These are phyloP conservation scores for Eurotiales sp. DNA, from an alignment of 2,329 filamentous ascomycete genomes.

Conservation along the genomic window DNA sequence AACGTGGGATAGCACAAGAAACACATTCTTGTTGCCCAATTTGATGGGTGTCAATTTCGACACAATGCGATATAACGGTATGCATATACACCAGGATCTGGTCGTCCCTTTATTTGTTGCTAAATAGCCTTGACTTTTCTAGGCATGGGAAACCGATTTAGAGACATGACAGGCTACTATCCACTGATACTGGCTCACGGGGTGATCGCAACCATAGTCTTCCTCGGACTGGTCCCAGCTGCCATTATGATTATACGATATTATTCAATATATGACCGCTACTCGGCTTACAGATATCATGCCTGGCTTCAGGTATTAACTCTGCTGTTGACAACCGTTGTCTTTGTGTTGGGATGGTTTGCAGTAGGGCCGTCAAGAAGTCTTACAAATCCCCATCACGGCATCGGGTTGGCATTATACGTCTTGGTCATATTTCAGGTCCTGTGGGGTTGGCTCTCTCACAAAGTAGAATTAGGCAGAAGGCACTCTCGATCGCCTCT, in stretches of 20 bases:
- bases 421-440: slow-evolving; percentile 58
- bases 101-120: no score
- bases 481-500: slow-evolving; percentile 53
- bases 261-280: slow-evolving; percentile 52
- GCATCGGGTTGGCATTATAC: slow-evolving; percentile 62
- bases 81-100: slow-evolving; percentile 19
- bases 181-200: slow-evolving; percentile 58
- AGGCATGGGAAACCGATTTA: slow-evolving; percentile 67
- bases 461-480: slow-evolving; percentile 51
- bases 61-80: slow-evolving; percentile 65
- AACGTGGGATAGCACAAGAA: slow-evolving; percentile 60
- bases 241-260: slow-evolving; percentile 61
- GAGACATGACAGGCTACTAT: slow-evolving; percentile 56
- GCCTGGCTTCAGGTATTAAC: slow-evolving; percentile 62
- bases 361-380: slow-evolving; percentile 59
- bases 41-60: slow-evolving; percentile 62
- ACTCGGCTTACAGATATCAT: slow-evolving; percentile 56
- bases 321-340: slow-evolving; percentile 57
- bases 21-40: slow-evolving; percentile 63
- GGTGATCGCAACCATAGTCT: slow-evolving; percentile 58
- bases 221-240: slow-evolving; percentile 57
- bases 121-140: background rate
- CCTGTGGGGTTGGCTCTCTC: slow-evolving; percentile 56
- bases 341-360: slow-evolving; percentile 60
- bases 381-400: slow-evolving; percentile 64